phyloP scores from a whole-genome alignment of 805 yeast species.

The Yarrowia hollandica region DNA sequence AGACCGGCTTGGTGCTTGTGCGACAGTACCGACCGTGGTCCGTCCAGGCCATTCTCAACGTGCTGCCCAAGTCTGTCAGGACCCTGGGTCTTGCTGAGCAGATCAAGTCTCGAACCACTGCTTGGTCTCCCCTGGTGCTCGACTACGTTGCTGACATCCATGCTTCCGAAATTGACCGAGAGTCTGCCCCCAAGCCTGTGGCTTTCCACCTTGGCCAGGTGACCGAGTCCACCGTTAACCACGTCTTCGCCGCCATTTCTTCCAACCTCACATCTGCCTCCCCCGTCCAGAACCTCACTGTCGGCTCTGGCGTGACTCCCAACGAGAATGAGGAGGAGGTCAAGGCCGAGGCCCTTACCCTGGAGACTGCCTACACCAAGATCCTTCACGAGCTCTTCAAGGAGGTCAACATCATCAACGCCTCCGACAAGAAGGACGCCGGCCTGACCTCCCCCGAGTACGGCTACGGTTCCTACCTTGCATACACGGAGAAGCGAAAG shows the following conservation, averaged over 20 bases:
- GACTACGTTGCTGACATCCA: constrained; percentile 66
- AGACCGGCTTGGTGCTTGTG: constrained; percentile 54
- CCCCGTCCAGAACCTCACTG: constrained; percentile 63
- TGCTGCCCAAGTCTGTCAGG: constrained; percentile 56
- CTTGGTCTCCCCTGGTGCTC: constrained; percentile 70
- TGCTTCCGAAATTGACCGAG: constrained; percentile 30
- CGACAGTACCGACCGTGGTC: constrained; percentile 75
- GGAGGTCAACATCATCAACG: constrained; percentile 62
- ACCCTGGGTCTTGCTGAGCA: constrained; percentile 69
- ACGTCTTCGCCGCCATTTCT: constrained; percentile 51
- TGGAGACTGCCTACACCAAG: constrained; percentile 76
- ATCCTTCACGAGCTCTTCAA: constrained; percentile 69
- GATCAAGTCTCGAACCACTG: constrained; percentile 46
- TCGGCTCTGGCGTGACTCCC: constrained; percentile 48
- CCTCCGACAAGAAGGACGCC: constrained; percentile 46
- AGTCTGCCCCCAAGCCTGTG: constrained; percentile 47
- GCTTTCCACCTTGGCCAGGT: constrained; percentile 55
- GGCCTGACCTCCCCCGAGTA: constrained; percentile 71
- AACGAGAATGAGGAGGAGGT: constrained; percentile 11
- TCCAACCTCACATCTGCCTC: constrained; percentile 52
- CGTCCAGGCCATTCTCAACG: constrained; percentile 50
- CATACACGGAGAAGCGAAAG: constrained; percentile 52
- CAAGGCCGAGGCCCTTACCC: constrained; percentile 51
- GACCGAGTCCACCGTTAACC: constrained; percentile 44
- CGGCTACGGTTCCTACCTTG: constrained; percentile 77